Evolutionary conservation across 2,329 filamentous ascomycete genomes (phyloP), one percentile per base, ranked within the genome.

Genomic region (Boeremia lycopersici): DNA sequence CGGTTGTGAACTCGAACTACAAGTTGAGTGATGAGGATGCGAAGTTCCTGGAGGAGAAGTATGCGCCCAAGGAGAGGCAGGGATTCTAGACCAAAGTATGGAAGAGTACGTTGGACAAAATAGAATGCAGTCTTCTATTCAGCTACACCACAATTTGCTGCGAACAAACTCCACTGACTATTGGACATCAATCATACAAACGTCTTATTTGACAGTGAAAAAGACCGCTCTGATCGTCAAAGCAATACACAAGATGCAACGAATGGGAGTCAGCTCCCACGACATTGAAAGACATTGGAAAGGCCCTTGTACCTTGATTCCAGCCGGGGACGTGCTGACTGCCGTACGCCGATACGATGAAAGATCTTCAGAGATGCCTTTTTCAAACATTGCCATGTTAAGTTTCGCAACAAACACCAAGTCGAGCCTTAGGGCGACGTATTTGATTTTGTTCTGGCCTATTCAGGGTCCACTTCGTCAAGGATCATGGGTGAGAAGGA

Each of bases 31-130:
- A 75, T 26, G 75, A 76, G 58, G 75, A 77, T 53, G 62, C 63
- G 13, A 74, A 68, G 62, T 76, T 69, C 43, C 49, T 77, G 9
- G 75, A 77, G 65, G 75, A 77, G 58, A 57, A 55, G 19, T 77
- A 77, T 61, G 53, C 61, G 44, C 73, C 74, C 1, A 77, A 76
- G 64, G 54, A 61, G 48, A 72, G 67, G 57, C 67, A 69, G 44
- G 74, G 74, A 0, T 75, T 65, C 48, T 75, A 66, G 48, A 26
- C 8, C 6, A 15, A 31, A 11, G 19, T 26, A 17, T 26, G n/a
- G 36, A 11, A 11, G 11, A 23, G 19, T 23, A 5, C 19, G 19
- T 23, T 23, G 19, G 5, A 23, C 19, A 23, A 23, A 23, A 23
- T 2, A 23, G 19, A 23, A 23, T 23, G 19, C 5, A 23, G 19